Base-by-base conservation (phyloP, 202 grass and related monocot species). In the Setaria viridis region DNA sequence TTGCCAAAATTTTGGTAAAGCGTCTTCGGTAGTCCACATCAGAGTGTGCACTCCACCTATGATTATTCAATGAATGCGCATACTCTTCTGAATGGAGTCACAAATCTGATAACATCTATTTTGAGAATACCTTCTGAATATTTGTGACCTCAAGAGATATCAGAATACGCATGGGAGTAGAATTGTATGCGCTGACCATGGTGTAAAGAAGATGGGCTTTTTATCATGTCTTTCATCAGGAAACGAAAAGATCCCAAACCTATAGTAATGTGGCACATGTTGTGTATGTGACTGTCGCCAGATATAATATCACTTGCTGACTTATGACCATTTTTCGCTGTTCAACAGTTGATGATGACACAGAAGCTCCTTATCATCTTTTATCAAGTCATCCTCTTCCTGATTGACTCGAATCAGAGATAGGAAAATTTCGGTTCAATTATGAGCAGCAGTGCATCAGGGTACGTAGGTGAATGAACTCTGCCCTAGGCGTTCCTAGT, bases 111-210 rank as follows among this genome's bases (percentile, higher is more conserved):
- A 45, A 47, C 33, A 85, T 39, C 42, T 19, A 6, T 66, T 66
- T 19, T 37, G 33, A 17, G 63, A 66, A 66, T 17, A 37, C 17
- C 2, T 66, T 39, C 63, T 37, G 63, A 39, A 66, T 66, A 66
- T 17, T 19, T 66, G 34, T 72, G 37, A 42, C 7, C 37, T 11
- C 16, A 42, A 43, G 17, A n/a, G 17, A 49, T 16, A 11, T 49
- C 41, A 6, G 2, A 49, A 37, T 49, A 73, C 25, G 58, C n/a
- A 9, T 14, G 54, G 9, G 46, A 9, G 43, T 51, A 72, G 54
- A 83, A 64, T 11, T 49, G 60, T 46, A 76, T 19, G 60, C 25
- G 29, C 29, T 67, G 77, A 67, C 49, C 62, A 49, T 75, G 21
- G 11, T 63, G 9, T 47, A 55, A 55, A 43, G 60, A 9, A 57